These are phyloP conservation scores for Opeltia flavorubescens DNA, from an alignment of 495 filamentous ascomycete genomes.

Conservation along the genomic window DNA sequence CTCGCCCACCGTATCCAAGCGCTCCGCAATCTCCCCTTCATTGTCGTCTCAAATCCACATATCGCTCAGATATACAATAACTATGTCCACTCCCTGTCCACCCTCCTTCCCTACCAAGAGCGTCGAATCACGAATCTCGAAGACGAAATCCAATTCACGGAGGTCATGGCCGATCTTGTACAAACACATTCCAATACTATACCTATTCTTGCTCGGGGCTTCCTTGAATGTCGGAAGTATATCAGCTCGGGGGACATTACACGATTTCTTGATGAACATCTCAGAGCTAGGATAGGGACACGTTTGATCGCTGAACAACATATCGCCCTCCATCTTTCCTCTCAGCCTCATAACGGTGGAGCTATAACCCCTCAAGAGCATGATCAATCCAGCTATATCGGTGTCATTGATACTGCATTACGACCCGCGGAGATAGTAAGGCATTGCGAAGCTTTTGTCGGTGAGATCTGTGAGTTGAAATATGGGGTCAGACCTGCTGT, in stretches of 20 bases:
- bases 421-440: slow-evolving; percentile 69
- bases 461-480: slow-evolving; percentile 89
- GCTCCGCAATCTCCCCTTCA: slow-evolving; percentile 85
- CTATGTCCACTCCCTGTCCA: slow-evolving; percentile 83
- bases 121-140: slow-evolving; percentile 65
- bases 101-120: slow-evolving; percentile 70
- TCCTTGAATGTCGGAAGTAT: slow-evolving; percentile 82
- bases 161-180: slow-evolving; percentile 84
- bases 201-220: slow-evolving; percentile 77
- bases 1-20: slow-evolving; percentile 88
- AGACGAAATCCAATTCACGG: slow-evolving; percentile 80
- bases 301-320: slow-evolving; percentile 93
- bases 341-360: slow-evolving; percentile 49
- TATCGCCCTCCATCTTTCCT: slow-evolving; percentile 79
- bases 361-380: slow-evolving; percentile 25
- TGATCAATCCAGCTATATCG: slow-evolving; percentile 60
- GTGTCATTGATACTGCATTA: slow-evolving; percentile 90
- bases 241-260: slow-evolving; percentile 69
- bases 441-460: slow-evolving; percentile 74
- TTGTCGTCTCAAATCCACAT: slow-evolving; percentile 91
- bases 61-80: slow-evolving; percentile 87
- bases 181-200: slow-evolving; percentile 90
- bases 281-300: slow-evolving; percentile 87
- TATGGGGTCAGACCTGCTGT: slow-evolving; percentile 81
- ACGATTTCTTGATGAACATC: slow-evolving; percentile 81